Evolutionary conservation across 2,329 filamentous ascomycete species (phyloP), one percentile per base, ranked within the genome.

Genomic region (Penicillium sp.): DNA sequence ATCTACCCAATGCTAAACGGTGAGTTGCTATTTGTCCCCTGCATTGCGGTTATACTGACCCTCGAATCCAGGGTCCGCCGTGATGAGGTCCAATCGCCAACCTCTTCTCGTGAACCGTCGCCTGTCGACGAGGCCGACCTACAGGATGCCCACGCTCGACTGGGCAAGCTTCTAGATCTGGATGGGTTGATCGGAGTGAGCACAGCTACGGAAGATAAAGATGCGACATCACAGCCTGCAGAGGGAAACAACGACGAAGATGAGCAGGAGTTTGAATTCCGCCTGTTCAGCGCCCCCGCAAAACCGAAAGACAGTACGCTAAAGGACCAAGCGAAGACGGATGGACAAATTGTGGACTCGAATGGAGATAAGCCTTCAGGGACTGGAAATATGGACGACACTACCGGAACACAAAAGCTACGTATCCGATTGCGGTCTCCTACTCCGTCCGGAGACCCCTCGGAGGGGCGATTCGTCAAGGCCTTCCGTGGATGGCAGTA

Each of bases 221-320:
- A 54, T 8, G 12, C 50, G 10, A 8, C n/a, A 15, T 52, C 56
- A 2, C 41, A 53, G 17, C 41, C 53, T 14, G 39, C 45, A 25
- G 34, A 42, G 14, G 57, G 39, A n/a, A 58, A 50, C 1, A 60
- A 67, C 1, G 71, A 73, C 52, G 74, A 75, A 1, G 75, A 77
- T 35, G 77, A 79, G 56, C 74, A 78, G 57, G 77, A 78, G 60
- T 79, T 78, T 56, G 77, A 79, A 54, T 79, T 79, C 62, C 72
- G 77, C 7, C 61, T 79, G 14, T 79, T 79, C 67, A 75, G 71
- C 45, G 71, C 70, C 1, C 71, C 73, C 4, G 42, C 67, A 38
- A 67, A 67, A 53, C 42, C 59, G 10, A 62, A 59, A 35, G 51
- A 60, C n/a, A 28, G 58, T 5, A 43, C 57, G 2, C 51, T 54